A percentile compares a stretch with the other conserved stretches of the same genome.
Evolutionary conservation across 2,329 filamentous ascomycete genomes (phyloP).

Genomic region (Aspergillus brasiliensis): DNA sequence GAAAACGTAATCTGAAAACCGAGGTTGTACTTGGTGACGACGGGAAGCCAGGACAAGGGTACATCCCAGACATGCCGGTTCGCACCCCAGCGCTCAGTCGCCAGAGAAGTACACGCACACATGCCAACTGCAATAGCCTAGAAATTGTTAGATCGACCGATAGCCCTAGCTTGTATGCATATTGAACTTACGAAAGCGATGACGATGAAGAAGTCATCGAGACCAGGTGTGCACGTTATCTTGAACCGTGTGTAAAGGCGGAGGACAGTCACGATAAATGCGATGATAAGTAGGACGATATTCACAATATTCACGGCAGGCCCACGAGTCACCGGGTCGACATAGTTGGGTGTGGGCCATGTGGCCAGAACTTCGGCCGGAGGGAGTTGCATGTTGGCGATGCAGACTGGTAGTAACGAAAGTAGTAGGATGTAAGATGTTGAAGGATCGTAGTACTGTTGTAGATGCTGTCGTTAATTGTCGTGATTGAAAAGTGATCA

Average conservation of each 20-base stretch:
- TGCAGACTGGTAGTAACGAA: not conserved
- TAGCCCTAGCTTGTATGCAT: not conserved
- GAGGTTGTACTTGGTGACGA: constrained; percentile 40
- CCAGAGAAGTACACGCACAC: constrained; percentile 35
- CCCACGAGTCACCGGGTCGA: constrained; percentile 49
- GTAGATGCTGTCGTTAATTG: not conserved
- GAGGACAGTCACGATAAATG: constrained; percentile 44
- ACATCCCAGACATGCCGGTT: constrained; percentile 49
- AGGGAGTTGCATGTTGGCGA: constrained; percentile 40
- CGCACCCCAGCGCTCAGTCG: constrained; percentile 37
- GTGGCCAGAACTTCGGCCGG: constrained; percentile 43
- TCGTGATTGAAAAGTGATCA: constrained; percentile 1
- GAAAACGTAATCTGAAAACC: constrained; percentile 41
- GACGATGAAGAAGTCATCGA: constrained; percentile 52
- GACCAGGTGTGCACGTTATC: constrained; percentile 49
- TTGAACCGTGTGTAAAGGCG: constrained; percentile 51
- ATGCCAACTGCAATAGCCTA: constrained; percentile 41
- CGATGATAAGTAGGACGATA: constrained; percentile 42
- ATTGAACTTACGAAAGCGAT: constrained; percentile 40
- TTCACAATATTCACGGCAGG: constrained; percentile 47
- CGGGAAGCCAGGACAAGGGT: constrained; percentile 28
- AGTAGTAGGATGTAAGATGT: not conserved
- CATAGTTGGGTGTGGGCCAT: constrained; percentile 54
- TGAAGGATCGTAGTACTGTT: not conserved
- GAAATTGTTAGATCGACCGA: constrained; percentile 4